Evolutionary conservation across 768 basidiomycete genomes (phyloP), one percentile per base, ranked within the genome.

Genomic region (Russula abietina): DNA sequence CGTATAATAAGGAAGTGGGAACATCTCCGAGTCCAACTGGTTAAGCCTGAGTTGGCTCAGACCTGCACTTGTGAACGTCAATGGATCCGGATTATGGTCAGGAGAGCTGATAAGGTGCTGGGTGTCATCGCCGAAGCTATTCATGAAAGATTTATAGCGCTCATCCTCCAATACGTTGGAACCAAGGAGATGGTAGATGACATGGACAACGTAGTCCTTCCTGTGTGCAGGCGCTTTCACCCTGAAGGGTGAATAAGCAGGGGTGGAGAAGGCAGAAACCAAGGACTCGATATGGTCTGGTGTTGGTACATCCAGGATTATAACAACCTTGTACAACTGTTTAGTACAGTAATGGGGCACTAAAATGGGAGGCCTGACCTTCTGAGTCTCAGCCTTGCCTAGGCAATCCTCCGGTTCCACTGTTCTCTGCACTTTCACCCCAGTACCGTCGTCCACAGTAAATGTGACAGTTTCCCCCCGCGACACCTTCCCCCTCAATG

Each of bases 81-180:
- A 77, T 1, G 81, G 83, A 70, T 94, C 83, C 1, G 83, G 72
- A 45, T 76, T 75, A 61, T 87, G 76, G 63, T 83, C 79, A 32
- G 81, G 78, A 8, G 90, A 86, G 8, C 91, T 80, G 24, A 97
- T 76, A 4, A 91, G 66, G 67, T 97, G 93, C 91, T 96, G 69
- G 3, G 80, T 80, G 32, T 80, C 73, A 4, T 80, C 69, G 3
- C 81, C 80, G 68, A 94, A 93, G 0, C 77, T 76, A 32, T 76
- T 72, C 84, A 95, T 87, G 76, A 96, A 93, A 1, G 75, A 70
- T 64, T 80, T 79, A 72, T 95, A 96, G 55, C 80, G 74, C 41
- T 77, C 71, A 68, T 94, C 83, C 69, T 86, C 83, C 38, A 91
- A 71, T 10, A 97, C 89, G 14, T 77, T 81, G 0, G 81, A 75